Conservation (phyloP, 768 basidiomycete genomes). For the Heimioporus sp. region DNA sequence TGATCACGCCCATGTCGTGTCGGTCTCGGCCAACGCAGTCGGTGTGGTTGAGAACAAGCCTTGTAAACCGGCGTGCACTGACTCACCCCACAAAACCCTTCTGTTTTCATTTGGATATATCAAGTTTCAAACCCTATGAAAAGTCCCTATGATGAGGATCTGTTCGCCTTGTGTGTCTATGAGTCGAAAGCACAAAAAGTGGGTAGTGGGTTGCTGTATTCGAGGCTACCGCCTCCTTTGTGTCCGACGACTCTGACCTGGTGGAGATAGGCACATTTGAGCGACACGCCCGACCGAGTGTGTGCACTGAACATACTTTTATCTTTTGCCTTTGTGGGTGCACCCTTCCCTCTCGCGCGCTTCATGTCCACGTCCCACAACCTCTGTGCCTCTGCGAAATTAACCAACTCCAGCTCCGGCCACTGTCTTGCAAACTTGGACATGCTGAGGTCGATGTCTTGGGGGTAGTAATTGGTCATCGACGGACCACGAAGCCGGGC, state of each 20-base stretch:
- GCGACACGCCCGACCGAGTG: neutral
- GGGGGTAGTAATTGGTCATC: conserved; percentile 83
- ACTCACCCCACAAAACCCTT: no score
- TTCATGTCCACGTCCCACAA: conserved; percentile 64
- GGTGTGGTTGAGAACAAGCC: no score
- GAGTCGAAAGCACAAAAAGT: no score
- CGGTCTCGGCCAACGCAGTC: no score
- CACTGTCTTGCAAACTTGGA: conserved; percentile 47
- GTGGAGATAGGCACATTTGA: neutral
- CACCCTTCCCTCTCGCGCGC: conserved; percentile 78
- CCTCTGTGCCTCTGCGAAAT: conserved; percentile 66
- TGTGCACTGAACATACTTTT: conserved; percentile 45
- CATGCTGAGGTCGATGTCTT: conserved; percentile 54
- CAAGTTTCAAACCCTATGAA: no score
- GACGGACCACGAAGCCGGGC: conserved; percentile 79
- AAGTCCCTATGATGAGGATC: no score
- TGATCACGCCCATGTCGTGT: no score
- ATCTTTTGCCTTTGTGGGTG: conserved; percentile 75
- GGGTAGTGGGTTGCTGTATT: neutral
- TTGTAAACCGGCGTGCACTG: no score
- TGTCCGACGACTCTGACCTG: conserved; percentile 53
- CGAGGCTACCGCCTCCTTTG: conserved; percentile 40
- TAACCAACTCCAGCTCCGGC: conserved; percentile 58
- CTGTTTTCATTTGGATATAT: no score
- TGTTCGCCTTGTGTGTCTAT: no score